These are phyloP conservation scores for Phytomonas francai DNA, from an alignment of 208 protist genomes.

Conservation along the genomic window DNA sequence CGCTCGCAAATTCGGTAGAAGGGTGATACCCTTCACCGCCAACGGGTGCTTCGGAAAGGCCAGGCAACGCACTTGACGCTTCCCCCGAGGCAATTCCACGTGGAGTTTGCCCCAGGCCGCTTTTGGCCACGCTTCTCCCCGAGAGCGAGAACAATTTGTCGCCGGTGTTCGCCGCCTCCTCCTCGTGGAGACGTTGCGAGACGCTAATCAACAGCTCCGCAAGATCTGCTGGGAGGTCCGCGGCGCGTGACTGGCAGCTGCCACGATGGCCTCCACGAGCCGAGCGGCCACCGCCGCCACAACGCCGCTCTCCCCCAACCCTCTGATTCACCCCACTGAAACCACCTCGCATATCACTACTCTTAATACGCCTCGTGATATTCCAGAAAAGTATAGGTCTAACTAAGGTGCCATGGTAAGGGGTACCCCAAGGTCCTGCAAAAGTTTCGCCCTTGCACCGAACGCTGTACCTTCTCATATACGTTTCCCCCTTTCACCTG, in stretches of 20 bases:
- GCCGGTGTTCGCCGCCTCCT: not conserved
- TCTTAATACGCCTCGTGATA: not conserved
- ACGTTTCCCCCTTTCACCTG: not conserved
- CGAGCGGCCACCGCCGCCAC: not conserved
- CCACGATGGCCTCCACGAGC: not conserved
- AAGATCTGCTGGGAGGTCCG: not conserved
- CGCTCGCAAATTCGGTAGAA: not conserved
- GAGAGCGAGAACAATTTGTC: not conserved
- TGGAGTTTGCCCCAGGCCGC: not conserved
- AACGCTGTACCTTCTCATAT: not conserved
- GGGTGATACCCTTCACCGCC: not conserved
- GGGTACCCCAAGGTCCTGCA: not conserved
- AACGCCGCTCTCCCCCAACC: not conserved
- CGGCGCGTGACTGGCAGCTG: not conserved
- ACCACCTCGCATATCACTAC: not conserved
- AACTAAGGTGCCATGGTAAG: not conserved
- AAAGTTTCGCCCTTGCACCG: not conserved
- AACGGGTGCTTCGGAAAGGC: not conserved
- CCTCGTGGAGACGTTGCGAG: not conserved
- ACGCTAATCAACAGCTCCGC: not conserved
- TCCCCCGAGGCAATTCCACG: not conserved
- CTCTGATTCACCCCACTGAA: not conserved
- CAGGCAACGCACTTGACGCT: not conserved
- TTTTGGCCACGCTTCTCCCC: not conserved
- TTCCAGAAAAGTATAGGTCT: not conserved